Evolutionary conservation across 2,329 filamentous ascomycete genomes (phyloP).

Genomic region (Trichoderma sp.): DNA sequence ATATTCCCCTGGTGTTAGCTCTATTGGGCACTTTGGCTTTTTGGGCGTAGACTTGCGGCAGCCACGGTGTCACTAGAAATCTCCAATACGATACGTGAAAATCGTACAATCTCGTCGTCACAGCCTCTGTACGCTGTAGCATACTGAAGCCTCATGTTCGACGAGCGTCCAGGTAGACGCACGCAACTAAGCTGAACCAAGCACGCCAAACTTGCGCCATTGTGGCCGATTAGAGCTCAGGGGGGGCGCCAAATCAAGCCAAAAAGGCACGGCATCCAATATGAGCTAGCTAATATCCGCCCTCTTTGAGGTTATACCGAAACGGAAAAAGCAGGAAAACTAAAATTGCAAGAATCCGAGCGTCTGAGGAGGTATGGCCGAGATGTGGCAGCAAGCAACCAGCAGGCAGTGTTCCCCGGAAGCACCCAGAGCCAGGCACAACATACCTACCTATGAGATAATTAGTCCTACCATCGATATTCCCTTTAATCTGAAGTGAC

Average conservation of each 20-base stretch:
- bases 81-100: slow-evolving; percentile 7
- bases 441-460: neutral
- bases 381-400: neutral
- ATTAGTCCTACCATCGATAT: neutral
- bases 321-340: neutral
- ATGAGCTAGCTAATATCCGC: neutral
- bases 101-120: neutral
- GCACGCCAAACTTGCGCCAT: neutral
- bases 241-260: neutral
- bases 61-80: slow-evolving; percentile 8
- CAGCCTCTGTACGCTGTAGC: neutral
- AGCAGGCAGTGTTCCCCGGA: neutral
- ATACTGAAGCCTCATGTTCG: neutral
- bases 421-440: neutral
- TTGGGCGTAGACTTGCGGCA: neutral
- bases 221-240: neutral
- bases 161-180: neutral
- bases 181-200: neutral
- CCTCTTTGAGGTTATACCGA: neutral
- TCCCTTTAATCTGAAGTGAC: neutral
- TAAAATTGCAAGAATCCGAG: neutral
- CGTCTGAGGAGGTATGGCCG: neutral
- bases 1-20: neutral
- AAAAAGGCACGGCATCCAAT: neutral
- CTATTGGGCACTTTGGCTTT: neutral